Percentiles rank a stretch among this genome's conserved stretches.
These are phyloP conservation scores for Trichoderma citrinoviride DNA, from an alignment of 2,329 filamentous ascomycete species.

Conservation along the genomic window DNA sequence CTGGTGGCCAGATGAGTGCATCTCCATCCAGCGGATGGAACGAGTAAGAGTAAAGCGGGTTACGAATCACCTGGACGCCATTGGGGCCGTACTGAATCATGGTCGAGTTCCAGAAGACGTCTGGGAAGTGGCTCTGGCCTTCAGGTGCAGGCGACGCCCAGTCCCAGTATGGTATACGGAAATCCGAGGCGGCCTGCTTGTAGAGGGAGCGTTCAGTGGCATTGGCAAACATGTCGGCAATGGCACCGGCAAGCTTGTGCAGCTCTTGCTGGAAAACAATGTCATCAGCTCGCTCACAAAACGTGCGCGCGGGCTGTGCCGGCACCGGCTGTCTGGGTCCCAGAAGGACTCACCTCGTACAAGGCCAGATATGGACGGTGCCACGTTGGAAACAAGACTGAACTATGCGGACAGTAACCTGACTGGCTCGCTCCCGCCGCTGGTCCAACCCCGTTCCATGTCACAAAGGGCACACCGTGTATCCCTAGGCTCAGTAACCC, in stretches of 20 bases:
- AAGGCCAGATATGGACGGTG: slow-evolving; percentile 74
- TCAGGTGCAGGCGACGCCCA: slow-evolving; percentile 51
- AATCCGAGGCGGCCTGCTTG: slow-evolving; percentile 48
- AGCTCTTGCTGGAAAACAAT: slow-evolving; percentile 36
- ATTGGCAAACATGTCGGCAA: slow-evolving; percentile 50
- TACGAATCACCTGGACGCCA: slow-evolving; percentile 54
- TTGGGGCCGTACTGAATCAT: slow-evolving; percentile 56
- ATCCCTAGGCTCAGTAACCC: slow-evolving; percentile 54
- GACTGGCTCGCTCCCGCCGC: slow-evolving; percentile 51
- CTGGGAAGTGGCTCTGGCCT: slow-evolving; percentile 48
- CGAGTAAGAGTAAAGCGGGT: slow-evolving; percentile 60
- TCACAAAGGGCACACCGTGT: slow-evolving; percentile 68
- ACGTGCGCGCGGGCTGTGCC: no score
- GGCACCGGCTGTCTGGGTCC: no score
- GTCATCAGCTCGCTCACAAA: slow-evolving; percentile 20
- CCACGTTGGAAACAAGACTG: slow-evolving; percentile 76
- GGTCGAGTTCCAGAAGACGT: slow-evolving; percentile 46
- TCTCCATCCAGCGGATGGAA: slow-evolving; percentile 59
- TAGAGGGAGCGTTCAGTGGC: slow-evolving; percentile 48
- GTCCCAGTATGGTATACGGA: slow-evolving; percentile 60
- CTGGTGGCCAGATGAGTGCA: slow-evolving; percentile 59
- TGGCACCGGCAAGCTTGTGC: slow-evolving; percentile 38
- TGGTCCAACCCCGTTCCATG: slow-evolving; percentile 53
- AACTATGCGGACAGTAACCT: slow-evolving; percentile 76
- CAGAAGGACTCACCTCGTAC: slow-evolving; percentile 47